A percentile compares a stretch with the other conserved stretches of the same genome.
These are phyloP conservation scores for Mycena rebaudengoi DNA, from an alignment of 768 basidiomycete species.

Conservation along the genomic window DNA sequence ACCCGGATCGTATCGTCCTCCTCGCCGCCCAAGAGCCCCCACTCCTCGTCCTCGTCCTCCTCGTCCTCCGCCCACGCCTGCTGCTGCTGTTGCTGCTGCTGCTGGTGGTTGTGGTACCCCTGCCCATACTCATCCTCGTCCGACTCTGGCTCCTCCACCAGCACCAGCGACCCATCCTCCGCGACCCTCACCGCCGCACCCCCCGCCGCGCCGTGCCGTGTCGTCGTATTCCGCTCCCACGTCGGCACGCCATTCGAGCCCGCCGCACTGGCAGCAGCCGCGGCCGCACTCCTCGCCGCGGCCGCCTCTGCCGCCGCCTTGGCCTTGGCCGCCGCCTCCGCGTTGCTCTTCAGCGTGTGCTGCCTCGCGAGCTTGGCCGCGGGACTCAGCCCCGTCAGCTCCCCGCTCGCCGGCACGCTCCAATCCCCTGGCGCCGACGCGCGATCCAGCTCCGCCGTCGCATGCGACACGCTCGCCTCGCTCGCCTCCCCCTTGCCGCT, in stretches of 20 bases:
- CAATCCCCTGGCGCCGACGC: slow-evolving; percentile 75
- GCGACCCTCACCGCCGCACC: slow-evolving; percentile 56
- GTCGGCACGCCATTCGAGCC: slow-evolving; percentile 52
- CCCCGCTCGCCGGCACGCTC: slow-evolving; percentile 58
- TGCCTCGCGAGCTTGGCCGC: slow-evolving; percentile 91
- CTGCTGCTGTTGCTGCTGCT: slow-evolving; percentile 21
- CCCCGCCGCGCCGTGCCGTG: slow-evolving; percentile 49
- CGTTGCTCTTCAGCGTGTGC: slow-evolving; percentile 90
- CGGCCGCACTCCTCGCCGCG: slow-evolving; percentile 59
- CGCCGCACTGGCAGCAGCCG: slow-evolving; percentile 38
- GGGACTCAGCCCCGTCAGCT: slow-evolving; percentile 78
- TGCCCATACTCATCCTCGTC: slow-evolving; percentile 57
- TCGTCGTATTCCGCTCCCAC: slow-evolving; percentile 88
- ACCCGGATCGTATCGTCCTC: slow-evolving; percentile 78
- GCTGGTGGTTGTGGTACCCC: slow-evolving; percentile 47
- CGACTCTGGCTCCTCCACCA: slow-evolving; percentile 77
- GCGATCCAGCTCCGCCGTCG: slow-evolving; percentile 89
- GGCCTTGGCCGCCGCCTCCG: slow-evolving; percentile 75
- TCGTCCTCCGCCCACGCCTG: slow-evolving; percentile 64
- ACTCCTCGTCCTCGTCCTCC: slow-evolving; percentile 79
- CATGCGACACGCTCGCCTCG: slow-evolving; percentile 80
- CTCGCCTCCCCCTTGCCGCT: slow-evolving; percentile 71
- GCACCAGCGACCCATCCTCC: slow-evolving; percentile 71
- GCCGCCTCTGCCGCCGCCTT: slow-evolving; percentile 67
- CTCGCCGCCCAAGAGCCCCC: slow-evolving; percentile 66